Evolutionary conservation across 768 basidiomycete genomes (phyloP), one percentile per base, ranked within the genome.

Genomic region (Hygrophorus pudorinus): DNA sequence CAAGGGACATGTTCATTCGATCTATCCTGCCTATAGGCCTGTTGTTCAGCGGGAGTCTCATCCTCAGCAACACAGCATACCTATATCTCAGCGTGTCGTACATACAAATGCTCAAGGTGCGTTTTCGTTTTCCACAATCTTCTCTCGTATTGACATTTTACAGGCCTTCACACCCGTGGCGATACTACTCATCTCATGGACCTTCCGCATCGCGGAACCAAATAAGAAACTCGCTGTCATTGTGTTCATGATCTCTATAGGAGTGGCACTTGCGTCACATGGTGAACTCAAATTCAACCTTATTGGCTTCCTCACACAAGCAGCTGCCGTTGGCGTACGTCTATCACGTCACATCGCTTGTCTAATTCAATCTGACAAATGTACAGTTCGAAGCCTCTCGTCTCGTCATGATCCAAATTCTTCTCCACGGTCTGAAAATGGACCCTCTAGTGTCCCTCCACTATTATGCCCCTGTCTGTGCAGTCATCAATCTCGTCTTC

Each of bases 401-500:
- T 32, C 76, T 98, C 10, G 91, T 98, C 17, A 91, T 96, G 79
- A 97, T 98, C 48, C 87, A 98, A 60, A 78, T 93, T 42, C 78
- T 98, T 32, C 71, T 98, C 0, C 90, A 96, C 57, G 92, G 92
- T 30, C 67, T 96, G 56, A 96, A 96, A 67, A 97, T 98, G 93
- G 91, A 96, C 57, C 94, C 94, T 0, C 76, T 97, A 5, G 87
- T 91, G 16, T 96, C 92, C 5, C 64, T 98, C 41, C 88, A 98
- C 68, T 97, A 94, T 68, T 96, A 92, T 58, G 92, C 93, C 8
- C 92, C 92, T 11, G 88, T 97, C 41, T 98, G 94, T 61, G 91
- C 94, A 0, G 60, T 70, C 48, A 86, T 98, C 68, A 97, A 96
- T 62, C 74, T 90, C 17, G 59, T 76, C 43, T 70, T 94, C 50